Evolutionary conservation across 139 green algal species (phyloP).

Genomic region (Chlamydomonas sphaeroides): DNA sequence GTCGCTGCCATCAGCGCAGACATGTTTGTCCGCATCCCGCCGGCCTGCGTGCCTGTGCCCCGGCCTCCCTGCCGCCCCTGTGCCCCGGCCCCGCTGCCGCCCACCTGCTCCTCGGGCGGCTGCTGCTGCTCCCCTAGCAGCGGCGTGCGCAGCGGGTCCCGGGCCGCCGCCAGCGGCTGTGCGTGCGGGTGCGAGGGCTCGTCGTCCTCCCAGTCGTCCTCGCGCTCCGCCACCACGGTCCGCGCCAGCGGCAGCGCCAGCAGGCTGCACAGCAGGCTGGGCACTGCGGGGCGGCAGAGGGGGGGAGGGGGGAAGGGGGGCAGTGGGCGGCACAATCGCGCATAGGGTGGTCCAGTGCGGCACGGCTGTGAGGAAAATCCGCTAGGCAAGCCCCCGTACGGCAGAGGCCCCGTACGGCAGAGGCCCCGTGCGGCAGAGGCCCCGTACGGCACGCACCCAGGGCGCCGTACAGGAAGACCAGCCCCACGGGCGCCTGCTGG

Average conservation of each 20-base stretch:
- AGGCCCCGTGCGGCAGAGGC: too few species aligned
- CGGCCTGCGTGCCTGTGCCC: too few species aligned
- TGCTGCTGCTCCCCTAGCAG: conserved; percentile 5
- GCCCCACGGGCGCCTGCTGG: background rate
- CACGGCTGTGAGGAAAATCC: too few species aligned
- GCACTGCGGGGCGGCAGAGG: background rate
- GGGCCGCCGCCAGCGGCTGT: background rate
- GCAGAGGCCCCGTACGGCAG: too few species aligned
- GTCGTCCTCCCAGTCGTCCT: conserved; percentile 24
- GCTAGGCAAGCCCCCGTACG: too few species aligned
- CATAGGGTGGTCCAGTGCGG: too few species aligned
- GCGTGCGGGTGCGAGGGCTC: too few species aligned
- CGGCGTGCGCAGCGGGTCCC: conserved; percentile 8
- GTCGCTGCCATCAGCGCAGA: too few species aligned
- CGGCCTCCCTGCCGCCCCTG: too few species aligned
- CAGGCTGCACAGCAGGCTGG: conserved; percentile 8
- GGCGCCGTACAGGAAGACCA: conserved; percentile 26
- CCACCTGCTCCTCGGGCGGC: background rate
- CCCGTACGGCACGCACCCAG: conserved; percentile 15
- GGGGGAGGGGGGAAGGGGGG: background rate
- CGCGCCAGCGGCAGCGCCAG: background rate
- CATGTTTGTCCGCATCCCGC: too few species aligned
- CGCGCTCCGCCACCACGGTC: background rate
- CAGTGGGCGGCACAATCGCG: background rate
- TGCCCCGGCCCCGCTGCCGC: background rate